A percentile compares a stretch with the other conserved stretches of the same genome.
Evolutionary conservation across 2,329 filamentous ascomycete genomes (phyloP).

Genomic region (Epichloe gansuensis): DNA sequence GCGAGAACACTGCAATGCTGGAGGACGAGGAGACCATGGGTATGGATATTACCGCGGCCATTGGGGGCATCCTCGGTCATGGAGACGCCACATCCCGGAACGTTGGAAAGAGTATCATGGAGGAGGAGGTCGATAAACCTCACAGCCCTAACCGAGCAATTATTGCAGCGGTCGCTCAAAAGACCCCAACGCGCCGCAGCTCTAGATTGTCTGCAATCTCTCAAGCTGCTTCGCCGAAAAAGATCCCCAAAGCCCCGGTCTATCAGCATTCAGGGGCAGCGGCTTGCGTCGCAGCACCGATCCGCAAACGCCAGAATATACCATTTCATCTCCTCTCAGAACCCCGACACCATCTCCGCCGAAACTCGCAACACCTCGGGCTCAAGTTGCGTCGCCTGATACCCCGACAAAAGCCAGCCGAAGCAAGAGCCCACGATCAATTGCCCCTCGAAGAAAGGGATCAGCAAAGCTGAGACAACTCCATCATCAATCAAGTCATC

Average conservation of each 20-base stretch:
- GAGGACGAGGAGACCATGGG: constrained; percentile 34
- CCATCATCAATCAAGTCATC: constrained; percentile 9
- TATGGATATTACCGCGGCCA: constrained; percentile 56
- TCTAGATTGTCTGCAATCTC: constrained; percentile 8
- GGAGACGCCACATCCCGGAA: constrained; percentile 19
- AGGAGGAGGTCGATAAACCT: constrained; percentile 41
- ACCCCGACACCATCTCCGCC: constrained; percentile 13
- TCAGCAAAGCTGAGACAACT: constrained; percentile 8
- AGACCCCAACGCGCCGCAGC: constrained; percentile 10
- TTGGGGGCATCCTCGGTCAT: constrained; percentile 47
- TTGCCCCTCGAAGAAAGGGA: constrained; percentile 7
- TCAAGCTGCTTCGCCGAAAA: constrained; percentile 18
- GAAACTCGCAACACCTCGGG: constrained; percentile 14
- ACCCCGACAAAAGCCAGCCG: background rate
- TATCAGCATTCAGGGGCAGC: constrained; percentile 40
- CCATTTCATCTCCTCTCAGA: constrained; percentile 6
- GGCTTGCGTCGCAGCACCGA: constrained; percentile 35
- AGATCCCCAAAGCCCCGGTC: constrained; percentile 39
- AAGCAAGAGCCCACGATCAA: constrained; percentile 8
- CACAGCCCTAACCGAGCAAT: constrained; percentile 30
- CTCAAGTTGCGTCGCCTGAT: background rate
- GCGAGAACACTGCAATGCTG: constrained; percentile 20
- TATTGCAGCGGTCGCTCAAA: constrained; percentile 14
- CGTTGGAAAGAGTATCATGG: constrained; percentile 44
- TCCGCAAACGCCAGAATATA: constrained; percentile 18